These are phyloP conservation scores for Arxiozyma telluris DNA, from an alignment of 1,139 yeast species.

Conservation along the genomic window DNA sequence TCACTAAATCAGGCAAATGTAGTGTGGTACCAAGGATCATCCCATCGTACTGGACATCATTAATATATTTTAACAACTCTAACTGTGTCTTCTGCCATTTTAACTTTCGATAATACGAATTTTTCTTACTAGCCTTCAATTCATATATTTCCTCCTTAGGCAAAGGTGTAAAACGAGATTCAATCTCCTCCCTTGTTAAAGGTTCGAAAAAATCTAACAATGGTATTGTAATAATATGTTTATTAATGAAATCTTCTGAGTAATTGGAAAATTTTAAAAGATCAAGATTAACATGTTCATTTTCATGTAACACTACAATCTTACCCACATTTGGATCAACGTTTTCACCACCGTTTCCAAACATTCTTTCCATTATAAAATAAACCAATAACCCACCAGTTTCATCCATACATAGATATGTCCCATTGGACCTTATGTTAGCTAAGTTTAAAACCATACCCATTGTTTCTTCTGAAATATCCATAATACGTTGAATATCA, in stretches of 20 bases:
- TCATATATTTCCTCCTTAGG: constrained; percentile 45
- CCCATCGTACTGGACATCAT: constrained; percentile 61
- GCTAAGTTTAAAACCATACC: constrained; percentile 70
- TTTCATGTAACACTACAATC: constrained; percentile 74
- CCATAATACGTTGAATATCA: constrained; percentile 66
- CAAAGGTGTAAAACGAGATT: constrained; percentile 37
- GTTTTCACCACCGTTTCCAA: constrained; percentile 37
- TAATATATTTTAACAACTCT: constrained; percentile 44
- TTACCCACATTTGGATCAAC: constrained; percentile 38
- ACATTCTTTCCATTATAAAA: constrained; percentile 85
- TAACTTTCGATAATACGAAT: constrained; percentile 59
- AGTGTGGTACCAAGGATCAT: constrained; percentile 66
- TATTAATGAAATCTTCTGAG: constrained; percentile 42
- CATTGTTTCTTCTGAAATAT: constrained; percentile 73
- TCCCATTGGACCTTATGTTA: constrained; percentile 83
- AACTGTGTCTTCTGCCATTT: constrained; percentile 36
- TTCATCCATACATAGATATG: constrained; percentile 80
- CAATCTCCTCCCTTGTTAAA: constrained; percentile 41
- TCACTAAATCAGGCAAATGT: constrained; percentile 56
- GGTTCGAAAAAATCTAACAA: constrained; percentile 81
- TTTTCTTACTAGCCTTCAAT: constrained; percentile 51
- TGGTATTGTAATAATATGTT: constrained; percentile 60
- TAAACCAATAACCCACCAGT: constrained; percentile 80
- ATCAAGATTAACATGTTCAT: constrained; percentile 81
- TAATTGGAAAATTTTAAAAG: constrained; percentile 60